Percentiles rank a stretch among this genome's conserved stretches.
Evolutionary conservation across 164 flowering plant species (phyloP).

Genomic region (Houttuynia cordata): DNA sequence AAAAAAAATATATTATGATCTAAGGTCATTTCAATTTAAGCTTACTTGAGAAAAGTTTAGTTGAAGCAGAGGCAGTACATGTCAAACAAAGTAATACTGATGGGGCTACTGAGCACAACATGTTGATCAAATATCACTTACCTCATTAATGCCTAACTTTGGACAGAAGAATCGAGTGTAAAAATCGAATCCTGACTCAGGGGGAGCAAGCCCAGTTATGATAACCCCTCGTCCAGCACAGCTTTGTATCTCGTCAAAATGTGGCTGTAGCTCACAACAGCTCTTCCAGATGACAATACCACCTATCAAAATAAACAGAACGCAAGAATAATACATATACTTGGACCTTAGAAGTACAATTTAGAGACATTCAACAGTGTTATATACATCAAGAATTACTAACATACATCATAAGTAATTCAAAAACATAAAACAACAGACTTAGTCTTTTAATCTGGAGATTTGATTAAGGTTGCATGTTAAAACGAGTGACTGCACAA

Average conservation of each 20-base stretch:
- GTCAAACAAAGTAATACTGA: background rate
- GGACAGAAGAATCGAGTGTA: slow-evolving; percentile 31
- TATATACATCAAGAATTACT: too few relatives aligned
- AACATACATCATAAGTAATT: too few relatives aligned
- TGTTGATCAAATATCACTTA: slow-evolving; percentile 3
- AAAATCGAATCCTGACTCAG: slow-evolving; percentile 26
- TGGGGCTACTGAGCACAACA: background rate
- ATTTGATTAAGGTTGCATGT: too few relatives aligned
- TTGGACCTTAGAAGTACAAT: background rate
- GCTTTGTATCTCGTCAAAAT: slow-evolving; percentile 20
- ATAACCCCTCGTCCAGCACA: slow-evolving; percentile 25
- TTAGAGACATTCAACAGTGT: too few relatives aligned
- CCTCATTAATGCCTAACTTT: slow-evolving; percentile 27
- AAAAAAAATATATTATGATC: background rate
- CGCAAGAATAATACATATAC: background rate
- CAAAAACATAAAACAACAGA: too few relatives aligned
- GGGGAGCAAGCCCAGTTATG: slow-evolving; percentile 23
- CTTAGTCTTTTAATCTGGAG: too few relatives aligned
- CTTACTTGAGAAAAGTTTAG: background rate
- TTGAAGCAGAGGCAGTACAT: background rate
- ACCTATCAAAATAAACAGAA: slow-evolving; percentile 13
- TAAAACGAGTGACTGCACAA: too few relatives aligned
- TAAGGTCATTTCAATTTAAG: background rate
- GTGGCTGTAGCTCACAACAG: slow-evolving; percentile 22
- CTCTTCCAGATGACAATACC: slow-evolving; percentile 19